Conservation (phyloP, 225 moss, liverwort and hornwort species). For the Polytrichum formosum region DNA sequence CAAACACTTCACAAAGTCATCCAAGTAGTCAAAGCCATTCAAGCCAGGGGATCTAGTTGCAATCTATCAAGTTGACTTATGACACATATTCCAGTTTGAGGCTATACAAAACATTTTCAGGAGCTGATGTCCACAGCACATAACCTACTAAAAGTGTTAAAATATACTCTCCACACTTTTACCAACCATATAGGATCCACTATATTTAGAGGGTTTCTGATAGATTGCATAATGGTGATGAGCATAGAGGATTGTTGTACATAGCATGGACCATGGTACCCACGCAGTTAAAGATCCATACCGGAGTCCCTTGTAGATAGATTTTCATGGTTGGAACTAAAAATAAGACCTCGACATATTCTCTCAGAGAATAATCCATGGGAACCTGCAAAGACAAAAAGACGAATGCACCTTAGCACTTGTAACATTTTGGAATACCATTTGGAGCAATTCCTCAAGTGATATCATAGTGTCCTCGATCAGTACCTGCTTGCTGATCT, state of each 20-base stretch:
- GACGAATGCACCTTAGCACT: background rate
- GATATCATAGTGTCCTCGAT: background rate
- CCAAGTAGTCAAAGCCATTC: slow-evolving; percentile 28
- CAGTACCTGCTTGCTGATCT: slow-evolving; percentile 60
- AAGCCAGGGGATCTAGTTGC: slow-evolving; percentile 17
- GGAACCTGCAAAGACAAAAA: slow-evolving; percentile 34
- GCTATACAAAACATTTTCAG: too few relatives aligned
- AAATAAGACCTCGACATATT: slow-evolving; percentile 57
- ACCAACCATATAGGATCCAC: too few relatives aligned
- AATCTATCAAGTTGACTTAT: background rate
- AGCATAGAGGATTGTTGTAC: too few relatives aligned
- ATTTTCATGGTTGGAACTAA: slow-evolving; percentile 42
- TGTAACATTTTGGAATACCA: background rate
- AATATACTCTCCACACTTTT: too few relatives aligned
- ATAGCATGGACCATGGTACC: too few relatives aligned
- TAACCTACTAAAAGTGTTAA: too few relatives aligned
- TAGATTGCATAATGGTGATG: too few relatives aligned
- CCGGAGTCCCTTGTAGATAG: slow-evolving; percentile 42
- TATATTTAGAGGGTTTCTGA: too few relatives aligned
- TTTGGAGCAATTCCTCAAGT: background rate
- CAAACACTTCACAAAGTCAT: slow-evolving; percentile 26
- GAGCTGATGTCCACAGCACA: too few relatives aligned
- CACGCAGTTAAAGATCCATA: slow-evolving; percentile 8
- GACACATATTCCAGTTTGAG: too few relatives aligned
- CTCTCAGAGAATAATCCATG: slow-evolving; percentile 47